These are phyloP conservation scores for Arthrobotrys musiformis DNA, from an alignment of 2,329 filamentous ascomycete genomes.

Conservation along the genomic window DNA sequence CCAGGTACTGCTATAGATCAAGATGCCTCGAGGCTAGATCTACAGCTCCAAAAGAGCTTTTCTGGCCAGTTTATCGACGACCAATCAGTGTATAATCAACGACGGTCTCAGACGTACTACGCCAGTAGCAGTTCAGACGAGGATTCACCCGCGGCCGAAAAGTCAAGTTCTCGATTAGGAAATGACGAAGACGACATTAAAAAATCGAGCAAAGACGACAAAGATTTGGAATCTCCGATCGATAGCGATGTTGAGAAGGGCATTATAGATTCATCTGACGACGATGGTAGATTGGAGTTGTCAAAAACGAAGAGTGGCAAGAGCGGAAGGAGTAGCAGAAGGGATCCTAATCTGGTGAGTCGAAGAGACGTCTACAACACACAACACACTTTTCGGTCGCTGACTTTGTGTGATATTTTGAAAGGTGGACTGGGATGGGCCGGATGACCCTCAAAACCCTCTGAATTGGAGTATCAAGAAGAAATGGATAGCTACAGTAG, in stretches of 20 bases:
- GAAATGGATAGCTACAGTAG: conserved; percentile 70
- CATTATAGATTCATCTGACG: conserved; percentile 7
- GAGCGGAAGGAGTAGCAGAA: conserved; percentile 35
- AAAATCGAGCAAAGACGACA: conserved; percentile 14
- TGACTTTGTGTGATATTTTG: conserved; percentile 8
- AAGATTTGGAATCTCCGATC: conserved; percentile 1
- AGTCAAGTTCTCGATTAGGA: conserved; percentile 17
- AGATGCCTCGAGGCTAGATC: conserved; percentile 38
- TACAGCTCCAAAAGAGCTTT: conserved; percentile 45
- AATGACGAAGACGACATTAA: conserved; percentile 34
- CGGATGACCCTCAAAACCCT: conserved; percentile 66
- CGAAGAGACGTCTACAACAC: conserved; percentile 14
- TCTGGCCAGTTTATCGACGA: conserved; percentile 48
- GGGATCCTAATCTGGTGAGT: conserved; percentile 52
- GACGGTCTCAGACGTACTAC: conserved; percentile 36
- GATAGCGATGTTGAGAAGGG: conserved; percentile 26
- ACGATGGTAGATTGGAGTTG: conserved; percentile 30
- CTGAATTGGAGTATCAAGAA: conserved; percentile 69
- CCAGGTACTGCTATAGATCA: conserved; percentile 3
- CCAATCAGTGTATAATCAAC: conserved; percentile 43
- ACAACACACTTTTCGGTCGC: conserved; percentile 36
- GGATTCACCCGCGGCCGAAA: conserved; percentile 50
- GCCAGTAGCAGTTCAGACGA: conserved; percentile 36
- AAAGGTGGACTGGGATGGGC: conserved; percentile 43
- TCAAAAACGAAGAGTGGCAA: conserved; percentile 44